Percentiles rank a stretch among this genome's conserved stretches.
Conservation (phyloP, 1,139 yeast species). For the Kodamaea alishanica region DNA sequence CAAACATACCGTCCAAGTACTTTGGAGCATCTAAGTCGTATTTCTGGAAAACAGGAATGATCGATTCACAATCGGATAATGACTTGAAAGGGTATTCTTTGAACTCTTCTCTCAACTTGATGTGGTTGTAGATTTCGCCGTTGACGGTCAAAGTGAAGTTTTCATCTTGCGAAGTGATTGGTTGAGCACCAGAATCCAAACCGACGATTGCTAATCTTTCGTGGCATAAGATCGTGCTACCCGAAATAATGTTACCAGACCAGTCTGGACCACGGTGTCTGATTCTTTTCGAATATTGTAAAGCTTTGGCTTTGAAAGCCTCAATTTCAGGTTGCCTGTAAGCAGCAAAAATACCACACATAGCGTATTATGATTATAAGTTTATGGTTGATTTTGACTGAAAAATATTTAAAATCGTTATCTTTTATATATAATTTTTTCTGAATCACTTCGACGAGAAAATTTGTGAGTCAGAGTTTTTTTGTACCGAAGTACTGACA, state of each 20-base stretch:
- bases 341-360: constrained; percentile 99
- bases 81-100: constrained; percentile 75
- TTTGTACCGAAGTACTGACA: too few species aligned
- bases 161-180: constrained; percentile 78
- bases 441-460: constrained; percentile 1
- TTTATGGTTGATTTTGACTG: background rate
- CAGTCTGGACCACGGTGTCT: constrained; percentile 99
- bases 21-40: constrained; percentile 89
- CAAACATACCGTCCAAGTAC: constrained; percentile 96
- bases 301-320: constrained; percentile 79
- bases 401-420: too few species aligned
- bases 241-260: constrained; percentile 83
- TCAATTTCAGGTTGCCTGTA: constrained; percentile 77
- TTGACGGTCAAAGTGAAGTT: constrained; percentile 78
- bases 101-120: constrained; percentile 74
- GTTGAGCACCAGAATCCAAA: constrained; percentile 96
- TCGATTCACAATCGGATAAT: constrained; percentile 93
- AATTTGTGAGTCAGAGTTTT: constrained; percentile 12
- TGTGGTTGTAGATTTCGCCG: constrained; percentile 98
- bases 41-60: constrained; percentile 85
- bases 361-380: constrained; percentile 20
- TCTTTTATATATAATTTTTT: too few species aligned
- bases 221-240: constrained; percentile 79
- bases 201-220: constrained; percentile 97
- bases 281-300: constrained; percentile 84